These are phyloP conservation scores for Tricholoma flavovirens DNA, from an alignment of 768 basidiomycete genomes.

Conservation along the genomic window DNA sequence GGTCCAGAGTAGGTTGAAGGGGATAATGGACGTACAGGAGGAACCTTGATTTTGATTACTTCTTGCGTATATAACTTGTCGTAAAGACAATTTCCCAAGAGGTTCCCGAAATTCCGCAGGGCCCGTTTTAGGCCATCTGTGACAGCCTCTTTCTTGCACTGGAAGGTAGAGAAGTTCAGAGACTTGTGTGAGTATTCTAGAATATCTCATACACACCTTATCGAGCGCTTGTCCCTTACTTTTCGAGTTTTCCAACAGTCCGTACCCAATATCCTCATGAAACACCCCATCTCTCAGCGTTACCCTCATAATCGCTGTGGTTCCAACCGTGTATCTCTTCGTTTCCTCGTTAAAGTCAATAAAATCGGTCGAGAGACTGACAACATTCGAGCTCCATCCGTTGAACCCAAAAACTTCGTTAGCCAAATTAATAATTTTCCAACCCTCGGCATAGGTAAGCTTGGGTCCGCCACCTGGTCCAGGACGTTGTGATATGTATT, in stretches of 20 bases:
- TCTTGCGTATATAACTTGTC: constrained; percentile 87
- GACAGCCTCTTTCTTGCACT: constrained; percentile 99
- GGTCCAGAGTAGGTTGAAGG: not conserved
- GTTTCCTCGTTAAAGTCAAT: constrained; percentile 70
- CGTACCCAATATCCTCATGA: constrained; percentile 95
- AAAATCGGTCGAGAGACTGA: constrained; percentile 72
- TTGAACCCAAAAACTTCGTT: constrained; percentile 99
- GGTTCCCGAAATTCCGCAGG: constrained; percentile 87
- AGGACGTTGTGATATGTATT: constrained; percentile 83
- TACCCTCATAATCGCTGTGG: constrained; percentile 82
- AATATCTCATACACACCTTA: constrained; percentile 59
- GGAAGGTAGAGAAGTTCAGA: not conserved
- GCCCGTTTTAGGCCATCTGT: constrained; percentile 93
- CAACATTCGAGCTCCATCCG: constrained; percentile 84
- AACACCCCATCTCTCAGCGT: constrained; percentile 82
- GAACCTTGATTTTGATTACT: constrained; percentile 81
- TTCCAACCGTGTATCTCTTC: constrained; percentile 61
- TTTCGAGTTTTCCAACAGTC: constrained; percentile 77
- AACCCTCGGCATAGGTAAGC: constrained; percentile 92
- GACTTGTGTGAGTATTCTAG: constrained; percentile 13
- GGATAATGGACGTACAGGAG: constrained; percentile 50
- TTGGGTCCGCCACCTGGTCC: constrained; percentile 86
- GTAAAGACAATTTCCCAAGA: constrained; percentile 96
- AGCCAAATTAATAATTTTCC: constrained; percentile 96
- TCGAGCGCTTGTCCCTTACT: constrained; percentile 84